Base-by-base conservation (phyloP, 1,284 basidiomycete genomes). In the Mycena sp. region DNA sequence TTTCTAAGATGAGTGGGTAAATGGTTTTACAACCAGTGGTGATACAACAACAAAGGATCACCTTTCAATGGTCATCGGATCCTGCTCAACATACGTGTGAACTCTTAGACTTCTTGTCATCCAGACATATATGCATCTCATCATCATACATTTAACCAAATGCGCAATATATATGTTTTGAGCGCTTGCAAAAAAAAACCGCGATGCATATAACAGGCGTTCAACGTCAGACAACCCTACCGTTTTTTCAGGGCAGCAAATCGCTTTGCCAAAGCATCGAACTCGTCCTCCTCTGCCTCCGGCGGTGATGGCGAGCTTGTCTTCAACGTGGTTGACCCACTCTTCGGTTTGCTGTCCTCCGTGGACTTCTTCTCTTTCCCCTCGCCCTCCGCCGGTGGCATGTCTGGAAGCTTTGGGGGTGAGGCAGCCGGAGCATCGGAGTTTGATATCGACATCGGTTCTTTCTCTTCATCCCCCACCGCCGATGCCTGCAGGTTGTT, bases 221-320 rank as follows among this genome's bases (percentile, higher is more conserved):
- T 28, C 56, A 26, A 4, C n/a, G 49, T 28, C 35, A 26, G 26
- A 35, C 44, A 43, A 40, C 3, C 23, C 28, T 80, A 93, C 48
- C 85, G 85, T 77, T 91, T 93, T 81, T 94, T 95, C 70, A 95
- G 76, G 28, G 87, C 90, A 62, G 90, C 91, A 71, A 95, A 94
- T 60, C 93, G 86, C 74, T 85, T 87, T 50, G 87, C 78, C 54
- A 95, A 78, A 12, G 84, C 80, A 43, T 89, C 87, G 70, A 94
- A 92, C 64, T 92, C 91, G 68, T 94, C 89, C 71, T 87, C 75
- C 54, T 68, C 61, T 60, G 23, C 57, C 21, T 71, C 82, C 54
- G 78, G 76, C 48, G 74, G 74, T 41, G 71, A 64, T 54, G 76
- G 70, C 29, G 76, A 67, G 57, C 66, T 61, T 55, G 59, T 63